Percentiles rank a stretch among this genome's conserved stretches.
phyloP scores from a whole-genome alignment of 2,329 filamentous ascomycete species.

The Calycina herbarum region DNA sequence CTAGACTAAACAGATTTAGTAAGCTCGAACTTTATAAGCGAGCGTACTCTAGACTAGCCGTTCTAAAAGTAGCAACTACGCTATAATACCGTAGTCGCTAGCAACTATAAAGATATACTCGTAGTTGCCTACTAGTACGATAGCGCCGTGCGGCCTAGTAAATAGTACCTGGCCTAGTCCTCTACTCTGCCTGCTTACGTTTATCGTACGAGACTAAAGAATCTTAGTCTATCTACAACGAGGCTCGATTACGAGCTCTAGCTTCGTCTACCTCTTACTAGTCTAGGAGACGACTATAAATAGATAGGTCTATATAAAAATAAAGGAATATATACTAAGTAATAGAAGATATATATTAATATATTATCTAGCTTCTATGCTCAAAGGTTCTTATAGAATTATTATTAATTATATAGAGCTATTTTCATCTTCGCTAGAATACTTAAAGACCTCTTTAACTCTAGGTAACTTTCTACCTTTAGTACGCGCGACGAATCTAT shows the following conservation, averaged over 20 bases:
- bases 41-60: conserved; percentile 11
- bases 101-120: conserved; percentile 5
- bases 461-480: conserved; percentile 5
- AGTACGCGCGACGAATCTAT: not conserved
- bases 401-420: conserved; percentile 13
- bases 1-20: conserved; percentile 22
- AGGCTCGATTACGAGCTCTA: conserved; percentile 39
- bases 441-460: conserved; percentile 15
- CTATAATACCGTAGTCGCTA: not conserved
- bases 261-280: conserved; percentile 21
- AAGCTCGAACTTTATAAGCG: conserved; percentile 20
- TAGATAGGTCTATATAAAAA: conserved; percentile 33
- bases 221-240: conserved; percentile 21
- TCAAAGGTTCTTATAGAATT: conserved; percentile 19
- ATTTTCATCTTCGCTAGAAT: conserved; percentile 4
- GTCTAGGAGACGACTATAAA: conserved; percentile 36
- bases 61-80: not conserved
- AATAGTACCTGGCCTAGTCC: conserved; percentile 20
- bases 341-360: conserved; percentile 21
- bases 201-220: conserved; percentile 13
- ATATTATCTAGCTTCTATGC: conserved; percentile 22
- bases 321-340: conserved; percentile 17
- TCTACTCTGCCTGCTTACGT: conserved; percentile 6
- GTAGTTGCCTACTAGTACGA: conserved; percentile 18
- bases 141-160: conserved; percentile 19